Conservation (phyloP, 306 rosid species). For the Quercus wislizeni region DNA sequence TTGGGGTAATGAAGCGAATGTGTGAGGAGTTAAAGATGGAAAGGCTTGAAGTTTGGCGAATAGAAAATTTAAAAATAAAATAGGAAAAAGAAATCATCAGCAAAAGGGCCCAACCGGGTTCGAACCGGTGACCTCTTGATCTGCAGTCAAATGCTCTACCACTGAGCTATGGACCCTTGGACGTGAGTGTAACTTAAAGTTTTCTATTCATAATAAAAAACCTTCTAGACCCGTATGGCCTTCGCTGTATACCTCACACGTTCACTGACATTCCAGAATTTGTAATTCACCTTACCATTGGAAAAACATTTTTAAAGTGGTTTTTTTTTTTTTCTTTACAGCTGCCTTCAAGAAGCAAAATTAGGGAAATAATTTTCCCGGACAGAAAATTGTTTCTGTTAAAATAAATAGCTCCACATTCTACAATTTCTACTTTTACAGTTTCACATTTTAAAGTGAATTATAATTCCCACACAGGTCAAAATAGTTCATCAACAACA, state of each 20-base stretch:
- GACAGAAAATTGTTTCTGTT: neutral
- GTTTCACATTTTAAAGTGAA: conserved; percentile 13
- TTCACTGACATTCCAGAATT: no score
- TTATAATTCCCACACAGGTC: neutral
- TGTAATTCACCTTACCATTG: no score
- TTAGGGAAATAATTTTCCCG: neutral
- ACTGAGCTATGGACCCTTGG: conserved; percentile 70
- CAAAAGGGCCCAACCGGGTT: conserved; percentile 71
- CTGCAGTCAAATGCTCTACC: conserved; percentile 92
- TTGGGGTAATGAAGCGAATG: no score
- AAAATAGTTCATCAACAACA: no score
- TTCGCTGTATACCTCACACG: no score
- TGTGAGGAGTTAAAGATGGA: no score
- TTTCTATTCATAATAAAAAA: neutral
- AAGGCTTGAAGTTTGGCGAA: neutral
- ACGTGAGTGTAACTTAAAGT: fast-evolving
- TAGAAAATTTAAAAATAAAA: neutral
- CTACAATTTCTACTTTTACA: neutral
- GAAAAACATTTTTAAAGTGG: neutral
- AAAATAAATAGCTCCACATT: conserved; percentile 14
- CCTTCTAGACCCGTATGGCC: no score
- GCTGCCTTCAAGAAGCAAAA: neutral
- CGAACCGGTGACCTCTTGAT: conserved; percentile 72
- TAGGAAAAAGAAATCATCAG: no score
- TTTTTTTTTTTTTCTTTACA: neutral